A percentile compares a stretch with the other conserved stretches of the same genome.
Evolutionary conservation across 148 eudicot species (phyloP).

Genomic region (Euryodendron excelsum): DNA sequence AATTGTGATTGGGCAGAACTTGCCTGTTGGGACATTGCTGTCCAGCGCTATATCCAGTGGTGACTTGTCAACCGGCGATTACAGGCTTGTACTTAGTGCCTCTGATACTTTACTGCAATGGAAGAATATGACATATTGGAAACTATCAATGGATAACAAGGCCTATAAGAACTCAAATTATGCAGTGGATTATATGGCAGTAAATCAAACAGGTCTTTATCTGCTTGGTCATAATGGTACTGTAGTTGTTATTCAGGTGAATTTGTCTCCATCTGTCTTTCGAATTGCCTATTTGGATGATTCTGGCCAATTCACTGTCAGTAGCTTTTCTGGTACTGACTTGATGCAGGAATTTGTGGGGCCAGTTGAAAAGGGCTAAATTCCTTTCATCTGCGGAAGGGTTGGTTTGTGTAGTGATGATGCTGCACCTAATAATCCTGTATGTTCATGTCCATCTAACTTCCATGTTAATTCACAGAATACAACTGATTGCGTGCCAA

Average conservation of each 20-base stretch:
- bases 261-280: conserved; percentile 36
- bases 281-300: conserved; percentile 47
- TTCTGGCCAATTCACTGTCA: conserved; percentile 51
- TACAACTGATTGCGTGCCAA: conserved; percentile 44
- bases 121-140: conserved; percentile 56
- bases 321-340: conserved; percentile 34
- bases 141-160: conserved; percentile 55
- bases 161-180: conserved; percentile 43
- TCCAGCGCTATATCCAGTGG: conserved; percentile 36
- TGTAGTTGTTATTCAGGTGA: conserved; percentile 37
- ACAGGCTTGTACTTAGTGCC: conserved; percentile 39
- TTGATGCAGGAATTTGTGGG: conserved; percentile 38
- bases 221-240: conserved; percentile 45
- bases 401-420: conserved; percentile 46
- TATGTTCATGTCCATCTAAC: conserved; percentile 61
- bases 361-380: conserved; percentile 51
- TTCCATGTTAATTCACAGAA: conserved; percentile 32
- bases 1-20: conserved; percentile 55
- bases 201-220: conserved; percentile 61
- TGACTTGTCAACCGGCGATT: conserved; percentile 54
- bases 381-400: conserved; percentile 58
- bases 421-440: conserved; percentile 24
- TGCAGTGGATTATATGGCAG: conserved; percentile 40
- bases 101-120: conserved; percentile 61
- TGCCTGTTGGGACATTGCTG: conserved; percentile 41